Base-by-base conservation (phyloP, 2,329 filamentous ascomycete genomes). In the Fusarium fracticaudum region DNA sequence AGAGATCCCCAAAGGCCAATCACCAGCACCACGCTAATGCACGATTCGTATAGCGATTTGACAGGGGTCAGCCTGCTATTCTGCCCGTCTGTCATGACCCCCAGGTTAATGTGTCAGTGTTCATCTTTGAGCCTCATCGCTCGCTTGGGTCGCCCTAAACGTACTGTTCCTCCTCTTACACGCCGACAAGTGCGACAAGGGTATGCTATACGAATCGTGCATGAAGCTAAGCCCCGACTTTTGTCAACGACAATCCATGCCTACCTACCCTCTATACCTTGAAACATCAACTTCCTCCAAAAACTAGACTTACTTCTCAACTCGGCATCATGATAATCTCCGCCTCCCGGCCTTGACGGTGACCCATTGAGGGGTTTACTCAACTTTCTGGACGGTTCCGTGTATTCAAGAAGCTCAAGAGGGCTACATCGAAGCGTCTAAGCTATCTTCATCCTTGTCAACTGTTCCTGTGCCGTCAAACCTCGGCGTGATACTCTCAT, bases 141-240 rank as follows among this genome's bases (percentile, higher is more conserved):
- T 69, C 72, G 58, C 62, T 57, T 67, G 58, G 37, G 47, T 64
- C 65, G 43, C 64, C 55, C 41, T 43, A 55, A 57, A 65, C 48
- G 50, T 44, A 35, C 62, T 29, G 51, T 40, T 40, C 51, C 51
- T 55, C 51, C 51, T 41, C 51, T 47, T 40, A 38, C 41, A 38
- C 50, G 26, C 44, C 51, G 31, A 59, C 24, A 24, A 29, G 31
- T 37, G n/a, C 10, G 41, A 41, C 71, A 58, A 64, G 71, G 61
- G 59, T 71, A 44, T 77, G 76, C 76, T 78, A 78, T 75, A 78
- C 76, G 76, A 78, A 78, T 73, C 68, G 58, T 78, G 76, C 76
- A 78, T 73, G 72, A 73, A 70, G 74, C 76, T 77, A 77, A 69
- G 65, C 76, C 69, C 50, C 67, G 60, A 64, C 47, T 64, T 54